Evolutionary conservation across 495 filamentous ascomycete species (phyloP).

Genomic region (Darksidea phi): DNA sequence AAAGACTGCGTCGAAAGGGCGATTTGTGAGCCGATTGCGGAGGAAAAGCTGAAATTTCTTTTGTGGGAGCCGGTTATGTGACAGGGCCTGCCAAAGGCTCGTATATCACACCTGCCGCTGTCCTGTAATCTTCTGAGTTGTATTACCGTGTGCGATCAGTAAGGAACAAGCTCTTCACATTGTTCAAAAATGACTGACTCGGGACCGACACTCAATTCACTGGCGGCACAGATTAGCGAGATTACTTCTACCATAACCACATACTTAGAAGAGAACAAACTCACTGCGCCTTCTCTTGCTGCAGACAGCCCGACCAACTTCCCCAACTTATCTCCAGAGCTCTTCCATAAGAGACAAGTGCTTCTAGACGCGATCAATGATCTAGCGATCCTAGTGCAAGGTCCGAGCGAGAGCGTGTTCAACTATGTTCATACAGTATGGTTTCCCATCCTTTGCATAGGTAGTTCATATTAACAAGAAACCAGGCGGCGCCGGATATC

Average conservation of each 20-base stretch:
- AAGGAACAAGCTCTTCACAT: too few relatives aligned
- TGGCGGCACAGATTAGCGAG: slow-evolving; percentile 12
- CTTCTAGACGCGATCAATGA: slow-evolving; percentile 18
- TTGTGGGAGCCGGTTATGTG: too few relatives aligned
- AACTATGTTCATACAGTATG: slow-evolving; percentile 22
- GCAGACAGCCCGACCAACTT: slow-evolving; percentile 16
- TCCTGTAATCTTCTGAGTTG: too few relatives aligned
- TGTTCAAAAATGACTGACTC: not conserved
- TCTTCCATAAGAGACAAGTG: slow-evolving; percentile 11
- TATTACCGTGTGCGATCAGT: too few relatives aligned
- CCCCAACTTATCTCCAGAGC: not conserved
- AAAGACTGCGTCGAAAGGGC: too few relatives aligned
- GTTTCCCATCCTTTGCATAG: not conserved
- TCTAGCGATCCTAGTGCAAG: slow-evolving; percentile 11
- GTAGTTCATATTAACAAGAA: not conserved
- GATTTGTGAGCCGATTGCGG: too few relatives aligned
- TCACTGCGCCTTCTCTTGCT: slow-evolving; percentile 7
- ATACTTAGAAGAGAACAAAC: slow-evolving; percentile 17
- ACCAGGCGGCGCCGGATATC: slow-evolving; percentile 18
- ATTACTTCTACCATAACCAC: slow-evolving; percentile 4
- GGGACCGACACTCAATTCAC: slow-evolving; percentile 6
- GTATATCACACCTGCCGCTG: too few relatives aligned
- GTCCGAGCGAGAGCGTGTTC: slow-evolving; percentile 25
- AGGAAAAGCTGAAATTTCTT: too few relatives aligned
- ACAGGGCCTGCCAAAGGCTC: too few relatives aligned